A percentile compares a stretch with the other conserved stretches of the same genome.
phyloP scores from a whole-genome alignment of 306 rosid species.

The Cucurbita argyrosperma region DNA sequence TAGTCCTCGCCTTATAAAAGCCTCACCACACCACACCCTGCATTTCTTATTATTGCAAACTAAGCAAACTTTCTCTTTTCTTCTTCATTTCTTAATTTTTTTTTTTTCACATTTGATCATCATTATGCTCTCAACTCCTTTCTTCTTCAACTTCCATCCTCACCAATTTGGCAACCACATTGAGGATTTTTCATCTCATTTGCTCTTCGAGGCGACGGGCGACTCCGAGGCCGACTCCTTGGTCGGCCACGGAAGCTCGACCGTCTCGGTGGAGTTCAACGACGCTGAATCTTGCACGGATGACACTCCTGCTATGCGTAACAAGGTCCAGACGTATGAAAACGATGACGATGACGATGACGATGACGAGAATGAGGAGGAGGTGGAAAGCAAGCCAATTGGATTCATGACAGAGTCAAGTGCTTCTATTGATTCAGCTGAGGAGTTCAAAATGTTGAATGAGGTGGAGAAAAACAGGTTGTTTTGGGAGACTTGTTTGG shows the following conservation, averaged over 20 bases:
- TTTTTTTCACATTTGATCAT: background rate
- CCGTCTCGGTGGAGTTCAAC: background rate
- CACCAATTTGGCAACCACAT: background rate
- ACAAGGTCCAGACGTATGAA: background rate
- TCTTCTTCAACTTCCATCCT: background rate
- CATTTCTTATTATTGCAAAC: background rate
- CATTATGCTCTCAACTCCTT: background rate
- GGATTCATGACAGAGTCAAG: constrained; percentile 21
- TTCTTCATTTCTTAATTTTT: too few relatives aligned
- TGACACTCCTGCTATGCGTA: constrained; percentile 18
- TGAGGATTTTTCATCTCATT: constrained; percentile 29
- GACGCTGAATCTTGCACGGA: constrained; percentile 22
- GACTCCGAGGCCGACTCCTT: constrained; percentile 46
- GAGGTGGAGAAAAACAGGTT: constrained; percentile 68
- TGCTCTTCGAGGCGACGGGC: constrained; percentile 55
- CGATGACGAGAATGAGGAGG: constrained; percentile 18
- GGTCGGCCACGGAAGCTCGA: background rate
- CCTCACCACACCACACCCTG: too few relatives aligned
- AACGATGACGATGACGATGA: background rate
- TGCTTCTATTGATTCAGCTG: constrained; percentile 41
- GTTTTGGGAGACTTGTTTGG: constrained; percentile 94
- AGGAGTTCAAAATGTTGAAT: constrained; percentile 29
- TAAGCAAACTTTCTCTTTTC: background rate
- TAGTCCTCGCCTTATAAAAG: background rate
- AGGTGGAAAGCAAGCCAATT: background rate